These are phyloP conservation scores for Hyphopichia khmerensis DNA, from an alignment of 1,139 yeast genomes.

Conservation along the genomic window DNA sequence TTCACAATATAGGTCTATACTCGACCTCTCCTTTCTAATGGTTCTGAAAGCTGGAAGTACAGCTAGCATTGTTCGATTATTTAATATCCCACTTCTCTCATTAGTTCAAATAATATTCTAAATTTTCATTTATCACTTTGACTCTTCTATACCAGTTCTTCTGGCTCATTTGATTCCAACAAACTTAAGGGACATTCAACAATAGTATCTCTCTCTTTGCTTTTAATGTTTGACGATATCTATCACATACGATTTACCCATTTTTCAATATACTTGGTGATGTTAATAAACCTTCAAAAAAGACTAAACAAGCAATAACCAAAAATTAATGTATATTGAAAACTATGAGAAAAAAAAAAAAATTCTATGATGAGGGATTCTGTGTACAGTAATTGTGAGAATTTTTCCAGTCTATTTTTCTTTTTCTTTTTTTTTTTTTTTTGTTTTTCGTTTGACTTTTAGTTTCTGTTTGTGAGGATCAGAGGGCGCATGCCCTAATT, in stretches of 20 bases:
- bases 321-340: slow-evolving; percentile 1
- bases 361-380: background rate
- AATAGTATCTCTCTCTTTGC: background rate
- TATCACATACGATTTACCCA: slow-evolving; percentile 77
- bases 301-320: background rate
- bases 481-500: background rate
- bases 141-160: too few relatives aligned
- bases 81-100: too few relatives aligned
- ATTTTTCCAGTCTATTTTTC: background rate
- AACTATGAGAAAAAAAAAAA: background rate
- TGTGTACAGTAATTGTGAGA: background rate
- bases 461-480: too few relatives aligned
- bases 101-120: too few relatives aligned
- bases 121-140: too few relatives aligned
- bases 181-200: background rate
- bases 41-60: too few relatives aligned
- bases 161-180: too few relatives aligned
- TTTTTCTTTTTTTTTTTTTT: background rate
- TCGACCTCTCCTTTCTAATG: too few relatives aligned
- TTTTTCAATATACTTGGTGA: slow-evolving; percentile 30
- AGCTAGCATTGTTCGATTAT: too few relatives aligned
- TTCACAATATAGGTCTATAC: too few relatives aligned
- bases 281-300: slow-evolving; percentile 3
- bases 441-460: background rate
- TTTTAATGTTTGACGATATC: background rate